These are phyloP conservation scores for Venturia aucupariae DNA, from an alignment of 2,329 filamentous ascomycete genomes.

Conservation along the genomic window DNA sequence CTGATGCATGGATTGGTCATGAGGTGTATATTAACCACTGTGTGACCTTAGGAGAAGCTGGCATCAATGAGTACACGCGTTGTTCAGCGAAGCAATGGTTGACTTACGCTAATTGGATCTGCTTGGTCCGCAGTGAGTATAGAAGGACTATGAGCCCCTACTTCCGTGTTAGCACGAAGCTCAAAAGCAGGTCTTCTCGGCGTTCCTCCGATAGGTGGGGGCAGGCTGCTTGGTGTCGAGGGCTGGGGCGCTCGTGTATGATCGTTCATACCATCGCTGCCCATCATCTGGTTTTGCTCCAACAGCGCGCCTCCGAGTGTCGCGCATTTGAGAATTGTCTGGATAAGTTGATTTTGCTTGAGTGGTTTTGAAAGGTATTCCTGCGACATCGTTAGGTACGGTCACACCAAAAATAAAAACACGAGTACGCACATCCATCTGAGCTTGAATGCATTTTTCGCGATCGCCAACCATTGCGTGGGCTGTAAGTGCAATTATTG, in stretches of 20 bases:
- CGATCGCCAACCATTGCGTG: conserved; percentile 98
- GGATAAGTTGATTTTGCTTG: conserved; percentile 94
- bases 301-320: conserved; percentile 78
- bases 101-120: conserved; percentile 14
- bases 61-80: background rate
- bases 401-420: background rate
- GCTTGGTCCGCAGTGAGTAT: conserved; percentile 13
- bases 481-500: conserved; percentile 92
- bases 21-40: conserved; percentile 13
- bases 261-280: conserved; percentile 5
- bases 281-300: conserved; percentile 45
- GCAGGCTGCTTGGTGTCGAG: background rate
- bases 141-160: conserved; percentile 10
- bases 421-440: conserved; percentile 65
- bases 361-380: conserved; percentile 96
- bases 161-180: conserved; percentile 11
- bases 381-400: conserved; percentile 20
- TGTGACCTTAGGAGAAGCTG: conserved; percentile 14
- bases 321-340: conserved; percentile 93
- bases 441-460: conserved; percentile 94
- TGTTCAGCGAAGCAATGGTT: background rate
- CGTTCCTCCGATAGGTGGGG: background rate
- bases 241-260: background rate
- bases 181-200: conserved; percentile 13
- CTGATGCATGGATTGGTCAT: background rate